Evolutionary conservation across 176 grass and related monocot species (phyloP).

Genomic region (Zea luxurians): DNA sequence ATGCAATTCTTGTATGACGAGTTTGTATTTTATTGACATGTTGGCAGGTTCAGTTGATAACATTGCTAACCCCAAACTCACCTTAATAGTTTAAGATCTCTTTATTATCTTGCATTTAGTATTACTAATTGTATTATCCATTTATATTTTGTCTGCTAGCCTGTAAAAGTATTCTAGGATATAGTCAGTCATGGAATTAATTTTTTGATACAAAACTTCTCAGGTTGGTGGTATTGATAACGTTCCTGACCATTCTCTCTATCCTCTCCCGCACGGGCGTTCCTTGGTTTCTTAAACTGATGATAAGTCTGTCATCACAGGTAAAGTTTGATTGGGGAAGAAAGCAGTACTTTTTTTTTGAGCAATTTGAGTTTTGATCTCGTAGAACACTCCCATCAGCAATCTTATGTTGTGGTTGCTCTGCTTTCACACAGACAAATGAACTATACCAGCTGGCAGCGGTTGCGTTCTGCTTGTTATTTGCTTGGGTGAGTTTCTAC

Average conservation of each 20-base stretch:
- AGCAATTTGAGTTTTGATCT: slow-evolving; percentile 21
- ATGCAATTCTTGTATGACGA: neutral
- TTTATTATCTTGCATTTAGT: slow-evolving; percentile 16
- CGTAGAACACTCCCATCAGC: slow-evolving; percentile 23
- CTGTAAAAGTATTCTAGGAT: slow-evolving; percentile 22
- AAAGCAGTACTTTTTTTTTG: neutral
- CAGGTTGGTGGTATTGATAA: slow-evolving; percentile 77
- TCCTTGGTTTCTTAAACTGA: slow-evolving; percentile 99
- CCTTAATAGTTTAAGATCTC: slow-evolving; percentile 10
- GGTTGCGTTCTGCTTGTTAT: slow-evolving; percentile 97
- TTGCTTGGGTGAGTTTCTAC: slow-evolving; percentile 88
- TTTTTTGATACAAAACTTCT: slow-evolving; percentile 34
- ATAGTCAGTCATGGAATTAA: slow-evolving; percentile 25
- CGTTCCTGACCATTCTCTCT: slow-evolving; percentile 88
- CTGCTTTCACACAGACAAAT: slow-evolving; percentile 77
- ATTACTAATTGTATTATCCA: slow-evolving; percentile 3
- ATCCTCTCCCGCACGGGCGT: slow-evolving; percentile 78
- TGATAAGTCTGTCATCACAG: slow-evolving; percentile 98
- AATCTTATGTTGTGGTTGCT: slow-evolving; percentile 35
- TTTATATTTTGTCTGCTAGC: neutral
- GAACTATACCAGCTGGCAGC: slow-evolving; percentile 96
- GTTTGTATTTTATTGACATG: neutral
- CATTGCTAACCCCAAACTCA: neutral
- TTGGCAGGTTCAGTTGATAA: slow-evolving; percentile 14
- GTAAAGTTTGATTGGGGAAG: slow-evolving; percentile 39